phyloP scores from a whole-genome alignment of 164 flowering plant genomes.

The Chloranthus sessilifolius region DNA sequence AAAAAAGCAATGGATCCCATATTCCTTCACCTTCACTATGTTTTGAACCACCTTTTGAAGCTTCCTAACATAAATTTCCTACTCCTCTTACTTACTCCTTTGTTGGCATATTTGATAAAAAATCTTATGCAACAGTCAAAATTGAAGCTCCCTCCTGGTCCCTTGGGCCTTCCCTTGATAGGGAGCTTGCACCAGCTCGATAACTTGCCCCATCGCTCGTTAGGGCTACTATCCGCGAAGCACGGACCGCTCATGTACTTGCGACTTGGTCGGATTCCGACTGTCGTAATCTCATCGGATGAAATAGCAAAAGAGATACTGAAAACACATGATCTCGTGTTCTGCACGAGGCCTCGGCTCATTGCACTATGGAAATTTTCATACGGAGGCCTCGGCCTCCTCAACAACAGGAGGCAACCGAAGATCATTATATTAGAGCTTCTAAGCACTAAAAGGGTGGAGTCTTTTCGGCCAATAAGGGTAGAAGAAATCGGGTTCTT shows the following conservation, averaged over 20 bases:
- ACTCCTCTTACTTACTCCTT: too few species aligned
- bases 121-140: too few species aligned
- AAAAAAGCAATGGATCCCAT: too few species aligned
- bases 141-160: slow-evolving; percentile 11
- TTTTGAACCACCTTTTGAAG: too few species aligned
- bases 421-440: background rate
- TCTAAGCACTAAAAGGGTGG: background rate
- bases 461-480: background rate
- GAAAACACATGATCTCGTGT: slow-evolving; percentile 3
- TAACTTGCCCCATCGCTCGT: slow-evolving; percentile 8
- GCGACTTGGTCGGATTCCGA: background rate
- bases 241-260: slow-evolving; percentile 6
- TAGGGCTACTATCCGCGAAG: slow-evolving; percentile 7
- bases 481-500: background rate
- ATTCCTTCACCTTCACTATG: too few species aligned
- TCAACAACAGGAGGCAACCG: background rate
- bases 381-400: background rate
- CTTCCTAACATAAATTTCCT: too few species aligned
- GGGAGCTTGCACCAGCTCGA: slow-evolving; percentile 26
- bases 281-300: slow-evolving; percentile 4
- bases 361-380: background rate
- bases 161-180: slow-evolving; percentile 7
- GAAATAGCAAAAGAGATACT: slow-evolving; percentile 1
- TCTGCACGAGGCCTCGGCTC: background rate
- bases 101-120: too few species aligned